Evolutionary conservation across 768 basidiomycete genomes (phyloP).

Genomic region (Xanthoconium stramineum): DNA sequence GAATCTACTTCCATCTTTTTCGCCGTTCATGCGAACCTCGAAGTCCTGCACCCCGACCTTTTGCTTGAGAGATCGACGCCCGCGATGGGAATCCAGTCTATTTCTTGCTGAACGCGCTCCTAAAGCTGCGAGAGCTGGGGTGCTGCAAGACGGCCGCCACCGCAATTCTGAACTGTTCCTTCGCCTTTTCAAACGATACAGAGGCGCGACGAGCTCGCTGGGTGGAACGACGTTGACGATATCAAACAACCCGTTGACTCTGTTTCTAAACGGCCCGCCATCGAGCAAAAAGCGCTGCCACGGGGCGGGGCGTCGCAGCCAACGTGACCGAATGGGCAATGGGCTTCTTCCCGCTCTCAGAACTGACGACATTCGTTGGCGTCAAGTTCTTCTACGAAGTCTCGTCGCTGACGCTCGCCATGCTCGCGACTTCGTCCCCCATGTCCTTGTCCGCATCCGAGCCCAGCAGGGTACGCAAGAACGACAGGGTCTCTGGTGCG

Average conservation of each 20-base stretch:
- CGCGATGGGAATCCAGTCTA: slow-evolving; percentile 13
- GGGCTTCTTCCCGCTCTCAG: slow-evolving; percentile 48
- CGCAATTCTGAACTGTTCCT: slow-evolving; percentile 48
- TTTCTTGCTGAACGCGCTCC: slow-evolving; percentile 38
- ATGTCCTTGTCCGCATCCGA: slow-evolving; percentile 47
- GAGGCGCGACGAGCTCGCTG: too few species aligned
- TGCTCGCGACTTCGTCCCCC: slow-evolving; percentile 15
- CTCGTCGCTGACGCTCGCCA: slow-evolving; percentile 28
- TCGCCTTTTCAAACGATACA: too few species aligned
- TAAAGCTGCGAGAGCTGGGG: slow-evolving; percentile 44
- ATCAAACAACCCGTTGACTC: too few species aligned
- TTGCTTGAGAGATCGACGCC: slow-evolving; percentile 23
- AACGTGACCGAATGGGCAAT: slow-evolving; percentile 59
- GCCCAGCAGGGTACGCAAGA: slow-evolving; percentile 62
- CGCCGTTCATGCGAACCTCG: slow-evolving; percentile 48
- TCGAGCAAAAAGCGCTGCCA: slow-evolving; percentile 30
- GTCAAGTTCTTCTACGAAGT: slow-evolving; percentile 68
- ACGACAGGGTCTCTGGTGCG: slow-evolving; percentile 60
- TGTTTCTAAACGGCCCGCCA: not conserved
- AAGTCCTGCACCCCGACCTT: slow-evolving; percentile 54
- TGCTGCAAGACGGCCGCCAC: slow-evolving; percentile 47
- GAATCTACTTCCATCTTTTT: slow-evolving; percentile 50
- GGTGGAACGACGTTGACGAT: too few species aligned
- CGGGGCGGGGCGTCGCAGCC: slow-evolving; percentile 22
- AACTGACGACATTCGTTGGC: slow-evolving; percentile 58